Evolutionary conservation across 257 asterid species (phyloP).

Genomic region (Datura wrightii): DNA sequence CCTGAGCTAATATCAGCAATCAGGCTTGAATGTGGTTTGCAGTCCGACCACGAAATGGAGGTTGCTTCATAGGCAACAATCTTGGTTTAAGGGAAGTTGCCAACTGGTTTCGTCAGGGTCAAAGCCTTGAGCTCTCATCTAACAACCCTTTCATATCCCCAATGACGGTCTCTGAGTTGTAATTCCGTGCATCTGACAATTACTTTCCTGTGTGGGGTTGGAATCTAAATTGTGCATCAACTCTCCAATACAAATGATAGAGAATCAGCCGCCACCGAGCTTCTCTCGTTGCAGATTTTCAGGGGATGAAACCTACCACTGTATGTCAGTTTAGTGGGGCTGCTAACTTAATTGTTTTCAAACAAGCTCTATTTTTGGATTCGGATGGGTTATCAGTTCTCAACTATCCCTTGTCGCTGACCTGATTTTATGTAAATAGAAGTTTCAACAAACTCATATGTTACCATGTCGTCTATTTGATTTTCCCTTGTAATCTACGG

Average conservation of each 20-base stretch:
- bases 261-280: background rate
- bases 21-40: constrained; percentile 80
- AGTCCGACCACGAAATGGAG: constrained; percentile 34
- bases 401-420: background rate
- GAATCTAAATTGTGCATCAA: background rate
- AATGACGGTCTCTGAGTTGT: background rate
- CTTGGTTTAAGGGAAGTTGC: background rate
- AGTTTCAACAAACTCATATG: background rate
- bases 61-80: constrained; percentile 25
- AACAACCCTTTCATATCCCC: background rate
- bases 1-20: constrained; percentile 89
- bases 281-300: constrained; percentile 16
- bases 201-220: background rate
- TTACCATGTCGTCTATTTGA: background rate
- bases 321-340: background rate
- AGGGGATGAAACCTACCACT: background rate
- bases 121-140: constrained; percentile 5
- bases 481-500: background rate
- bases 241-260: background rate
- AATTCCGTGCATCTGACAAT: background rate
- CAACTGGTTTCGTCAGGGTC: background rate
- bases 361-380: background rate
- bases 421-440: constrained; percentile 14
- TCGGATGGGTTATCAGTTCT: background rate
- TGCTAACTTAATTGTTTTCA: background rate